Base-by-base conservation (phyloP, 768 basidiomycete genomes). In the Podaxis sp. region DNA sequence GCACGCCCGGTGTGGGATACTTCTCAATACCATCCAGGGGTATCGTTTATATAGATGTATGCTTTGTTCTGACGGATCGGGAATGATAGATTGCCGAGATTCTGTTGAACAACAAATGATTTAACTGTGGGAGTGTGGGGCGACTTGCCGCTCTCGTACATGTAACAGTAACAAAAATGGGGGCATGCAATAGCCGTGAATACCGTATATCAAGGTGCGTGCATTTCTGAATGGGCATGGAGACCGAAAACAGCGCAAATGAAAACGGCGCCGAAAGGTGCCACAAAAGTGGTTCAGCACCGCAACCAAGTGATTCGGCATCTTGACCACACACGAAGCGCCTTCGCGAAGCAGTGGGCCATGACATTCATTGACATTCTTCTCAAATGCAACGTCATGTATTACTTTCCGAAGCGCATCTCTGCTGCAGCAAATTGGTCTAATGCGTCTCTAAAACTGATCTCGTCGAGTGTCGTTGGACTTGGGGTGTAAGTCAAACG, bases 381-480 rank as follows among this genome's bases (percentile, higher is more conserved):
- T 24, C 1, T 33, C 17, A 38, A 3, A 20, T 44, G 12, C 10
- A 36, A 44, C 36, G 48, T 24, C 28, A 56, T 60, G 28, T 17
- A 20, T 72, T 81, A 91, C 76, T 85, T 91, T 44, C 92, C 92
- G 53, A 91, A 82, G 36, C 91, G 85, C 81, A 92, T 89, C 75
- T 93, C 87, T 5, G 90, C 90, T 8, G 75, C 73, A 10, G 87
- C 80, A 73, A 84, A 94, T 70, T 88, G 84, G 70, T 93, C 90
- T 64, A 94, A 70, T 10, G 91, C 92, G 24, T 80, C 78, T 66
- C 90, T 75, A 66, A 94, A 90, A 37, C 82, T 82, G 41, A 70
- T 65, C 69, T 90, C 87, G 33, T 84, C 80, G 58, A 88, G 70
- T 60, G 74, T 63, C 51, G 65, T 68, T 22, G 67, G 73, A 49